Conservation (phyloP, 2,329 filamentous ascomycete genomes). For the Volutella citrinella region DNA sequence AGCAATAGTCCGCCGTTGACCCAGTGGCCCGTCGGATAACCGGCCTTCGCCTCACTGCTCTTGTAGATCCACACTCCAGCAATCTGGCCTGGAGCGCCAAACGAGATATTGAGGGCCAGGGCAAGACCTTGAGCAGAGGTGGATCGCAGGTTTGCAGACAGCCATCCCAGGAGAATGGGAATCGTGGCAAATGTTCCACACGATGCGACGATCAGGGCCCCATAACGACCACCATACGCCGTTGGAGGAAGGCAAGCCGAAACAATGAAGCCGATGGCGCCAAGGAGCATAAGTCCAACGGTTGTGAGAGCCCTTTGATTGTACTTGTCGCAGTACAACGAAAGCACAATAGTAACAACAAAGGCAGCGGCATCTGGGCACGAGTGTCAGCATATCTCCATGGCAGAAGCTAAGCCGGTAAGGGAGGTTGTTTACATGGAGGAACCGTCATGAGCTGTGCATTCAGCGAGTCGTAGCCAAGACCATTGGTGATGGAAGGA, state of each 20-base stretch:
- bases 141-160: conserved; percentile 62
- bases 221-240: conserved; percentile 56
- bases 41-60: conserved; percentile 51
- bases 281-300: conserved; percentile 31
- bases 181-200: conserved; percentile 64
- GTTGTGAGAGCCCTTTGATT: neutral
- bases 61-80: conserved; percentile 72
- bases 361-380: neutral
- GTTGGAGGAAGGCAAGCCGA: conserved; percentile 59
- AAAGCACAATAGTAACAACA: neutral
- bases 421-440: conserved; percentile 56
- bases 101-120: conserved; percentile 64
- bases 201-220: conserved; percentile 62
- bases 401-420: conserved; percentile 35
- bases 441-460: conserved; percentile 63
- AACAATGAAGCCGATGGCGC: conserved; percentile 49
- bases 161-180: conserved; percentile 63
- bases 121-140: conserved; percentile 62
- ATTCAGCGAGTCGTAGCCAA: conserved; percentile 35
- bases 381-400: conserved; percentile 34
- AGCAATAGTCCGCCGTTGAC: conserved; percentile 58
- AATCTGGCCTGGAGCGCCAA: conserved; percentile 65
- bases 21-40: conserved; percentile 68
- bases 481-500: conserved; percentile 54
- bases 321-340: conserved; percentile 1